phyloP scores from a whole-genome alignment of 2,329 filamentous ascomycete genomes.

The Penicillium sp. region DNA sequence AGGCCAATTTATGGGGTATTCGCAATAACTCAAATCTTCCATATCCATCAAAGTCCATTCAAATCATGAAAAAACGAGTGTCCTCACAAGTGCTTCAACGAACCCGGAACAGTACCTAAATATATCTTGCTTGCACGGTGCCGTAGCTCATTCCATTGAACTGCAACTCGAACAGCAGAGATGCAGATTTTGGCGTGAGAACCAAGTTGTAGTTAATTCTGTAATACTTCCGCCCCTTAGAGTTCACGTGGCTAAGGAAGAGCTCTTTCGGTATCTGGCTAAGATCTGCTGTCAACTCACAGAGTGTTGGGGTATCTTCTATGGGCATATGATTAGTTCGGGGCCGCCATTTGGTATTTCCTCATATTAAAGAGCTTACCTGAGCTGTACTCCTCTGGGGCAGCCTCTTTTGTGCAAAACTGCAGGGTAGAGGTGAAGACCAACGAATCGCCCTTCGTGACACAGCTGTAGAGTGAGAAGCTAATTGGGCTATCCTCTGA shows the following conservation, averaged over 20 bases:
- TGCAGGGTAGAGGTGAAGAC: not conserved
- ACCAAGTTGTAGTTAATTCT: slow-evolving; percentile 5
- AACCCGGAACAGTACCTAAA: not conserved
- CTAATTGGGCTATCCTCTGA: slow-evolving; percentile 19
- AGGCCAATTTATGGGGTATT: not conserved
- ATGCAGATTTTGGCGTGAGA: slow-evolving; percentile 24
- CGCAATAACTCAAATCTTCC: not conserved
- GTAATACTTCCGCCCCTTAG: slow-evolving; percentile 16
- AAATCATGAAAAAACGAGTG: not conserved
- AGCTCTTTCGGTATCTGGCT: slow-evolving; percentile 17
- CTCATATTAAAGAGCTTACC: not conserved
- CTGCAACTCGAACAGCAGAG: slow-evolving; percentile 24
- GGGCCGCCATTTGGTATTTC: not conserved
- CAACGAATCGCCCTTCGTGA: accelerated
- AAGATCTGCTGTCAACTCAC: slow-evolving; percentile 21
- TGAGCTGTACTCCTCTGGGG: not conserved
- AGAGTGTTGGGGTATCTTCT: slow-evolving; percentile 15
- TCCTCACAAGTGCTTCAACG: not conserved
- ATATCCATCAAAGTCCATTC: not conserved
- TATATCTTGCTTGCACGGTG: slow-evolving; percentile 12
- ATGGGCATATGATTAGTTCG: not conserved
- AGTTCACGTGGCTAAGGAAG: slow-evolving; percentile 18
- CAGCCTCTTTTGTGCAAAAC: slow-evolving; percentile 6
- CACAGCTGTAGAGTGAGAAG: not conserved
- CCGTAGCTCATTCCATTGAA: slow-evolving; percentile 28